These are phyloP conservation scores for Verticillium albo-atrum DNA, from an alignment of 2,329 filamentous ascomycete species.

Conservation along the genomic window DNA sequence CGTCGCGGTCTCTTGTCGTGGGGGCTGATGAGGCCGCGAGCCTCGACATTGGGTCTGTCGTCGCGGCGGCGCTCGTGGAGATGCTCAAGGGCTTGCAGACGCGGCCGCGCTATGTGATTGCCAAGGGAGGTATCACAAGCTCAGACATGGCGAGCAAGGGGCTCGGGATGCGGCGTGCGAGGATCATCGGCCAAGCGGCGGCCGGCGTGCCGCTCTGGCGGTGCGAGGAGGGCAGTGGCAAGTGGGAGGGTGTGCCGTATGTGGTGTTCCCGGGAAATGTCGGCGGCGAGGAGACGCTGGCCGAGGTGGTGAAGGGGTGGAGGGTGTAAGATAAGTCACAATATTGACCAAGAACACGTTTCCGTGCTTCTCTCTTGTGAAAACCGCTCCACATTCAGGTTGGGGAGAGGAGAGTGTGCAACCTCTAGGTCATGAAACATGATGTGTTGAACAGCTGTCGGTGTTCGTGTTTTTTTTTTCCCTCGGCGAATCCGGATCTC, in stretches of 20 bases:
- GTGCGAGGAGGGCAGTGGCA: conserved; percentile 46
- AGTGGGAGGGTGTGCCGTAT: conserved; percentile 46
- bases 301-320: conserved; percentile 37
- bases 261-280: conserved; percentile 57
- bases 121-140: conserved; percentile 55
- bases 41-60: conserved; percentile 46
- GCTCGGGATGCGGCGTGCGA: conserved; percentile 46
- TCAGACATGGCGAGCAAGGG: conserved; percentile 54
- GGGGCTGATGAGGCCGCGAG: conserved; percentile 43
- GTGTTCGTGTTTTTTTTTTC: too few species aligned
- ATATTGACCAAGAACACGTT: too few species aligned
- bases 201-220: conserved; percentile 54
- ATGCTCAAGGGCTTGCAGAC: conserved; percentile 40
- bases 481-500: too few species aligned
- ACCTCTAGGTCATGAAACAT: too few species aligned
- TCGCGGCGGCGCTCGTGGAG: conserved; percentile 46
- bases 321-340: too few species aligned
- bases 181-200: conserved; percentile 51
- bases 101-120: conserved; percentile 50
- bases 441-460: too few species aligned
- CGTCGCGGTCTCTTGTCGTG: conserved; percentile 44
- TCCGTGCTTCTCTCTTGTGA: too few species aligned
- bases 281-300: conserved; percentile 39
- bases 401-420: too few species aligned
- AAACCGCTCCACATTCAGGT: too few species aligned